These are phyloP conservation scores for Micractinium conductrix DNA, from an alignment of 139 green algal genomes.

Conservation along the genomic window DNA sequence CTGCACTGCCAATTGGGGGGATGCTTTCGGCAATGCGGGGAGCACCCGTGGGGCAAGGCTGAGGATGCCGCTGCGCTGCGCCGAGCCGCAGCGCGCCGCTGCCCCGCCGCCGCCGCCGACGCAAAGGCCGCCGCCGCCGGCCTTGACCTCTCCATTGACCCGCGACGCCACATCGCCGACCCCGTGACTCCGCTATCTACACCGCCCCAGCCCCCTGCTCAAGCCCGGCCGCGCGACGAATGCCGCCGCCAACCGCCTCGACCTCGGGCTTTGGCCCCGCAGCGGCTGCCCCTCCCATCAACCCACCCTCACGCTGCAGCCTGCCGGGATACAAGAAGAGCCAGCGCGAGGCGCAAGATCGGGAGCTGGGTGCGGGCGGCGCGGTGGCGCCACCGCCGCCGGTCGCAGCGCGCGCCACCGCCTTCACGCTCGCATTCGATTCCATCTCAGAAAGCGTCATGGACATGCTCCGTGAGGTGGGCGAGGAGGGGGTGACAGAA, in stretches of 20 bases:
- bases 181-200: not conserved
- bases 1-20: no score
- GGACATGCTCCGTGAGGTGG: not conserved
- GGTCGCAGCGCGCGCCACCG: not conserved
- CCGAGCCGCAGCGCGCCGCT: no score
- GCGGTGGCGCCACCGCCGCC: not conserved
- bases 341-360: not conserved
- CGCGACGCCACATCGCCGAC: not conserved
- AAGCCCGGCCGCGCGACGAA: not conserved
- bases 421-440: not conserved
- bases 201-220: not conserved
- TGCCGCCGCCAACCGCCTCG: not conserved
- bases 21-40: no score
- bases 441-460: not conserved
- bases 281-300: not conserved
- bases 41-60: no score
- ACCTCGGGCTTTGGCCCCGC: no score
- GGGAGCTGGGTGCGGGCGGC: not conserved
- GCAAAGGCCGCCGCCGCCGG: no score
- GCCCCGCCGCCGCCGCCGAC: no score
- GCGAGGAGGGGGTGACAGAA: not conserved
- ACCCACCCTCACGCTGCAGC: not conserved
- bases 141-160: not conserved
- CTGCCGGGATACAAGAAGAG: not conserved
- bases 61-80: no score